phyloP scores from a whole-genome alignment of 1,139 yeast species.

The Debaryomycetaceae sp. region DNA sequence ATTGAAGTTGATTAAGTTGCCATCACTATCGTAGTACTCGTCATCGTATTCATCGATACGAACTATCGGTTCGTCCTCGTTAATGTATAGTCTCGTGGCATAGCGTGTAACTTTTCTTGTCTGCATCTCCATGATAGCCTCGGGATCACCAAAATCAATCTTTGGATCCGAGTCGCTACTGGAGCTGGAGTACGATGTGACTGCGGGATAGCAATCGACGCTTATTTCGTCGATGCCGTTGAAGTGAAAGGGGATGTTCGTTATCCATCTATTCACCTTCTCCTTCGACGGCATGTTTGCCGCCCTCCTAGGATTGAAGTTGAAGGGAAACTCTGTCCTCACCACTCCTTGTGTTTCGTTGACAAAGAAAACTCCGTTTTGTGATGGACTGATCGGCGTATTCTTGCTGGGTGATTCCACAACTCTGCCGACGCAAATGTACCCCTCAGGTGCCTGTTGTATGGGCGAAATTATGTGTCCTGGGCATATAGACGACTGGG shows the following conservation, averaged over 20 bases:
- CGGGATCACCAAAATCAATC: conserved; percentile 22
- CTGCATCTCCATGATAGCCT: conserved; percentile 50
- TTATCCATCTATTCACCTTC: conserved; percentile 62
- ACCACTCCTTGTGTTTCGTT: conserved; percentile 4
- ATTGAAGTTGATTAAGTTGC: conserved; percentile 4
- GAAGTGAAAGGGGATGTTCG: conserved; percentile 44
- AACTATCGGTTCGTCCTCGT: conserved; percentile 26
- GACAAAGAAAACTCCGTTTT: conserved; percentile 6
- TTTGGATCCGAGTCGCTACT: conserved; percentile 12
- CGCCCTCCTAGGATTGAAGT: conserved; percentile 56
- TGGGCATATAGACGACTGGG: conserved; percentile 4
- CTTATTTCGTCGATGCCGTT: conserved; percentile 16
- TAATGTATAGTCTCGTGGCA: conserved; percentile 36
- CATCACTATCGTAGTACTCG: conserved; percentile 9
- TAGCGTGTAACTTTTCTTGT: conserved; percentile 48
- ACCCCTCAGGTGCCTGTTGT: conserved; percentile 13
- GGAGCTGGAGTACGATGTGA: conserved; percentile 24
- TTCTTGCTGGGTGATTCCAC: conserved; percentile 8
- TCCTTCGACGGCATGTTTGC: conserved; percentile 59
- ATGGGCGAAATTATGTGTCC: conserved; percentile 12
- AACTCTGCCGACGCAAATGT: conserved; percentile 12
- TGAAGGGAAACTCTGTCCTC: conserved; percentile 7
- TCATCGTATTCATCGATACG: conserved; percentile 7
- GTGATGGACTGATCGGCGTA: conserved; percentile 4
- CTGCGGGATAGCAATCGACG: conserved; percentile 46